Percentiles rank a stretch among this genome's conserved stretches.
Conservation (phyloP, 2,329 filamentous ascomycete species). For the Zymoseptoria passerinii region DNA sequence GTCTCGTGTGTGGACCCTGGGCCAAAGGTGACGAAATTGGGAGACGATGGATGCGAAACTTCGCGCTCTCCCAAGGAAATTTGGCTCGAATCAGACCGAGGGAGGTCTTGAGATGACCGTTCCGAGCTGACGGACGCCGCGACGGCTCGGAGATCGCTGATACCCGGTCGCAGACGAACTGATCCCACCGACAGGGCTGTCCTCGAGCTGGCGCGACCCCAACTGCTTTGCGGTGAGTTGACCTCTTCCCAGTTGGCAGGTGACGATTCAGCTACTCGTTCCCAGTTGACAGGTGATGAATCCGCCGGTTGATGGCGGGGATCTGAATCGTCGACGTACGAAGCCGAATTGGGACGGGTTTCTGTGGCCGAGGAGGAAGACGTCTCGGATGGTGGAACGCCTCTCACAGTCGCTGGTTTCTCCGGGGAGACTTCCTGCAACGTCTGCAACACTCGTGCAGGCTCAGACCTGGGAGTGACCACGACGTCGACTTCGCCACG, state of each 20-base stretch:
- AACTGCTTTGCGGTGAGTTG: neutral
- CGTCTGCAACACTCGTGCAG: conserved; percentile 21
- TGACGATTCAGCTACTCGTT: neutral
- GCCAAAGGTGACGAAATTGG: conserved; percentile 25
- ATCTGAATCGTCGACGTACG: neutral
- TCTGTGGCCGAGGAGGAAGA: conserved; percentile 12
- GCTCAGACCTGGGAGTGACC: conserved; percentile 7
- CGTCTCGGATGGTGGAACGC: conserved; percentile 14
- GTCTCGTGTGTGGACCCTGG: conserved; percentile 4
- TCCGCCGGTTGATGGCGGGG: neutral
- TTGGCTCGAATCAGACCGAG: conserved; percentile 9
- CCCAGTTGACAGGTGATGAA: neutral
- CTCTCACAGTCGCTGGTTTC: conserved; percentile 16
- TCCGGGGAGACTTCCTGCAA: conserved; percentile 24
- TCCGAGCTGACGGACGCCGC: neutral
- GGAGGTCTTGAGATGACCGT: neutral
- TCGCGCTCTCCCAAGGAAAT: conserved; percentile 12
- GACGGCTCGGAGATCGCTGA: neutral
- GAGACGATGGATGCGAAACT: conserved; percentile 20
- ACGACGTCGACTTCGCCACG: conserved; percentile 12
- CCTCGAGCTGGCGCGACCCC: neutral
- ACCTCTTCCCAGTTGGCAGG: neutral
- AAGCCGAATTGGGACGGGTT: neutral
- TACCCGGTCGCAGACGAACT: neutral
- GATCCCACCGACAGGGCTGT: neutral